Base-by-base conservation (phyloP, 2,329 filamentous ascomycete genomes). In the Basipetospora chlamydospora region DNA sequence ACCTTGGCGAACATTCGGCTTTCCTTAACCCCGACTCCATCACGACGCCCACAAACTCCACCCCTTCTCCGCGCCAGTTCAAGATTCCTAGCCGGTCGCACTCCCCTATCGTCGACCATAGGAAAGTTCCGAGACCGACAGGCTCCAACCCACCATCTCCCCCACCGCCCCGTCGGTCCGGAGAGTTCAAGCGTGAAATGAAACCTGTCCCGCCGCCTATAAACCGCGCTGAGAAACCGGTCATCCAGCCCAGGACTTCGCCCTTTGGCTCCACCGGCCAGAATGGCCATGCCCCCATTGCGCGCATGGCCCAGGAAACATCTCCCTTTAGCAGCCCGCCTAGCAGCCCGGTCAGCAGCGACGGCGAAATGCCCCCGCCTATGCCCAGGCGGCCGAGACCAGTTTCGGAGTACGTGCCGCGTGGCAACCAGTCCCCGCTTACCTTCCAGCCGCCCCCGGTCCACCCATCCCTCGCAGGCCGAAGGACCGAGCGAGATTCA, bases 251-350 rank as follows among this genome's bases (percentile, higher is more conserved):
- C 34, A 47, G 43, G 26, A 39, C 48, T 18, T 44, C 47, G 15
- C 46, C 46, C 26, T 49, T 47, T 39, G 49, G 47, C 5, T 45
- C 49, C 6, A 54, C 48, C 29, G 38, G 37, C 34, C 38, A 41
- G 12, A 28, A 37, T 17, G 35, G 35, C 26, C 28, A 23, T n/a
- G 13, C 12, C 12, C 26, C 21, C 12, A 17, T 13, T 21, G 12
- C 26, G 4, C 31, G 28, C 8, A 4, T 54, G 5, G 44, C 47
- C 1, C 54, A 62, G 42, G 59, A 63, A 49, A 51, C 76, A 0
- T 94, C 88, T 1, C 87, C 88, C 0, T 94, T 95, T 51, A 86
- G 67, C 49, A 94, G 85, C 25, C 86, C 86, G 13, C 85, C 87
- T 0, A 77, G 75, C 46, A 88, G 80, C 50, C 70, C 73, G 4